These are phyloP conservation scores for Phytophthora parvispora DNA, from an alignment of 352 stramenopile species.

Conservation along the genomic window DNA sequence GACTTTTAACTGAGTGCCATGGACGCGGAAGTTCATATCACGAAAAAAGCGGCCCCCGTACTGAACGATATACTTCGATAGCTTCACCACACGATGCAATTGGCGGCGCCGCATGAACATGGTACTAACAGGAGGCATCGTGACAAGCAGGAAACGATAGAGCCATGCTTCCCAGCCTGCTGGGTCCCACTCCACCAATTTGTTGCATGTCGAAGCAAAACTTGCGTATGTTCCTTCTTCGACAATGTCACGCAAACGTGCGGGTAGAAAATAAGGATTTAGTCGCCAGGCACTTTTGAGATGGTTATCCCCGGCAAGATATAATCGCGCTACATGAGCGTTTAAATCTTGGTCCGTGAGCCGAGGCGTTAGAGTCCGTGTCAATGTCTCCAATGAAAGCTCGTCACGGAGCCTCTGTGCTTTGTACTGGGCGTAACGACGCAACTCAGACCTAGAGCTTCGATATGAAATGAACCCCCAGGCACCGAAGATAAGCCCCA, in stretches of 20 bases:
- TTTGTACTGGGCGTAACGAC: slow-evolving; percentile 80
- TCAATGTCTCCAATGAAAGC: slow-evolving; percentile 77
- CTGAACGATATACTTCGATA: slow-evolving; percentile 74
- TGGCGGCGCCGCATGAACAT: slow-evolving; percentile 79
- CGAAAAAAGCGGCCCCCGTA: slow-evolving; percentile 84
- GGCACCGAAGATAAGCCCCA: slow-evolving; percentile 58
- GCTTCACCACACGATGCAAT: slow-evolving; percentile 66
- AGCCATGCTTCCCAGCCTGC: slow-evolving; percentile 74
- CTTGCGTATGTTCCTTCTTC: slow-evolving; percentile 78
- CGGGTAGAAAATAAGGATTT: slow-evolving; percentile 67
- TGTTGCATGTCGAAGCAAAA: slow-evolving; percentile 83
- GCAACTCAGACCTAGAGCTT: slow-evolving; percentile 49
- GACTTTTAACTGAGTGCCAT: slow-evolving; percentile 82
- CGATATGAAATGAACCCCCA: slow-evolving; percentile 83
- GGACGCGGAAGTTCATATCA: slow-evolving; percentile 83
- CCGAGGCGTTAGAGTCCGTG: slow-evolving; percentile 72
- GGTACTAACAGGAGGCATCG: slow-evolving; percentile 59
- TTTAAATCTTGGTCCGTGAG: slow-evolving; percentile 84
- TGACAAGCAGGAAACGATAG: slow-evolving; percentile 61
- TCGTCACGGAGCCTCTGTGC: slow-evolving; percentile 79
- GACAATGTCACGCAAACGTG: slow-evolving; percentile 71
- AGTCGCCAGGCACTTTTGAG: slow-evolving; percentile 73
- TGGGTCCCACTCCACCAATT: slow-evolving; percentile 67
- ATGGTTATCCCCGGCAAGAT: slow-evolving; percentile 81
- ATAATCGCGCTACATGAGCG: slow-evolving; percentile 77